phyloP scores from a whole-genome alignment of 2,329 filamentous ascomycete species.

The Neofusicoccum umdonicola region DNA sequence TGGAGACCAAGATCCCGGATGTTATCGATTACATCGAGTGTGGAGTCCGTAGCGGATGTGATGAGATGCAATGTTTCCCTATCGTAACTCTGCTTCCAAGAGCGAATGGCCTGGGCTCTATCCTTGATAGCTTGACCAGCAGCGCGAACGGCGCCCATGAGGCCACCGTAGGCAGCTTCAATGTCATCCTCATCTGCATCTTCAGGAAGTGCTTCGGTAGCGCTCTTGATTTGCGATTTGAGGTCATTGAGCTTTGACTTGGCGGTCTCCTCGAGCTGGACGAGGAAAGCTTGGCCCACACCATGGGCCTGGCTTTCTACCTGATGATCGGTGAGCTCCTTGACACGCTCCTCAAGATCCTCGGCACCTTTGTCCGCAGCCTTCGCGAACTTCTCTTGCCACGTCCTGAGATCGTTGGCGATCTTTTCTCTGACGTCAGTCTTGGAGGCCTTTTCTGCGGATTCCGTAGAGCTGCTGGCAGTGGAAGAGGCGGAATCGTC shows the following conservation, averaged over 20 bases:
- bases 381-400: constrained; percentile 84
- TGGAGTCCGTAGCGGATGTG: constrained; percentile 70
- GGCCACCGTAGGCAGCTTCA: constrained; percentile 52
- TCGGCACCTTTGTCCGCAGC: constrained; percentile 82
- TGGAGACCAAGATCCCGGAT: constrained; percentile 83
- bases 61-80: constrained; percentile 67
- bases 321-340: constrained; percentile 71
- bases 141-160: constrained; percentile 58
- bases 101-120: constrained; percentile 71
- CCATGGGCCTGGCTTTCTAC: constrained; percentile 63
- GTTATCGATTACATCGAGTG: constrained; percentile 76
- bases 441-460: constrained; percentile 37
- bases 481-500: constrained; percentile 21
- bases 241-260: constrained; percentile 63
- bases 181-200: constrained; percentile 54
- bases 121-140: constrained; percentile 73
- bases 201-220: constrained; percentile 56
- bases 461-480: constrained; percentile 25
- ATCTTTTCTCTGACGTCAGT: constrained; percentile 60
- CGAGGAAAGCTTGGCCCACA: constrained; percentile 65
- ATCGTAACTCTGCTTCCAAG: constrained; percentile 73
- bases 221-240: constrained; percentile 62
- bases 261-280: constrained; percentile 67
- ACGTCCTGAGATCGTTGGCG: constrained; percentile 72
- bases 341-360: constrained; percentile 61